Conservation (phyloP, 306 rosid species). For the Boehmeria nivea region DNA sequence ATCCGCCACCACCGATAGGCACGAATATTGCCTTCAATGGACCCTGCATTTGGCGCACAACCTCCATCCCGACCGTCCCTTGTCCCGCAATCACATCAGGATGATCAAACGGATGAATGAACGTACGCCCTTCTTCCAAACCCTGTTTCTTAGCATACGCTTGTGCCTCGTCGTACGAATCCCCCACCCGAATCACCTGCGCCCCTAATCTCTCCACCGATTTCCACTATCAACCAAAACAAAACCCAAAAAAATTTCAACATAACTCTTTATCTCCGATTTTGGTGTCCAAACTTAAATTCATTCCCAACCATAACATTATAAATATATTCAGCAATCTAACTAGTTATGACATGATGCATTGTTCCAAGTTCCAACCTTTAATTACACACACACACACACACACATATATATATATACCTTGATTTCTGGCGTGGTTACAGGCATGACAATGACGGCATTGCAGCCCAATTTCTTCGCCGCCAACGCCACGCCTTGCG, state of each 20-base stretch:
- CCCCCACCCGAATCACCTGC: slow-evolving; percentile 75
- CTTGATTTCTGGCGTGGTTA: slow-evolving; percentile 92
- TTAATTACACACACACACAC: neutral
- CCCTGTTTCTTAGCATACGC: slow-evolving; percentile 73
- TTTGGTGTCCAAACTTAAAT: too few relatives aligned
- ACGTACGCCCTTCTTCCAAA: slow-evolving; percentile 61
- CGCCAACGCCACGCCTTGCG: slow-evolving; percentile 95
- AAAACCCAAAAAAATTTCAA: neutral
- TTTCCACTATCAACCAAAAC: slow-evolving; percentile 47
- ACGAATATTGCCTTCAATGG: slow-evolving; percentile 84
- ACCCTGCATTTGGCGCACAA: slow-evolving; percentile 58
- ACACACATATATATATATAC: slow-evolving; percentile 17
- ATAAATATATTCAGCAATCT: too few relatives aligned
- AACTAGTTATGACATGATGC: slow-evolving; percentile 29
- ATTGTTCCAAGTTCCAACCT: slow-evolving; percentile 31
- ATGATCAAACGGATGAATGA: slow-evolving; percentile 89
- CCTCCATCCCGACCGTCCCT: slow-evolving; percentile 95
- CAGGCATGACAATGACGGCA: slow-evolving; percentile 88
- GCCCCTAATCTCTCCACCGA: slow-evolving; percentile 84
- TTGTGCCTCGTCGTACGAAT: slow-evolving; percentile 91
- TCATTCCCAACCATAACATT: too few relatives aligned
- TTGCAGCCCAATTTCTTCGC: slow-evolving; percentile 67
- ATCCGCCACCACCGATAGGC: slow-evolving; percentile 98
- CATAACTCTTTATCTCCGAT: too few relatives aligned
- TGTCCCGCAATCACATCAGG: slow-evolving; percentile 91